Percentiles rank a stretch among this genome's conserved stretches.
These are phyloP conservation scores for Entomortierella lignicola DNA, from an alignment of 192 early-diverging fungal genomes.

Conservation along the genomic window DNA sequence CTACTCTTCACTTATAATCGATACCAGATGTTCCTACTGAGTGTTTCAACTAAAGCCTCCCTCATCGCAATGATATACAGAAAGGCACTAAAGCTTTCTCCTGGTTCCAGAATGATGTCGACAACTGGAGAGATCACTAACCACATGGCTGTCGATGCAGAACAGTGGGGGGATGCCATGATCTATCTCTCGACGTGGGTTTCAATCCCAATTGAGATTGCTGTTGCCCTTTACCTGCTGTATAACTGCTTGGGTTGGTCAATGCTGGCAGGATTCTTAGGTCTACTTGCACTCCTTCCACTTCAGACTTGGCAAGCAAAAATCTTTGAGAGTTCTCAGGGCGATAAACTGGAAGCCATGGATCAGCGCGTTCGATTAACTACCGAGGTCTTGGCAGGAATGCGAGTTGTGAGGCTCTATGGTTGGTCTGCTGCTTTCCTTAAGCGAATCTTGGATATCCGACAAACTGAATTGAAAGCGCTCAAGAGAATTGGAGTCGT, in stretches of 20 bases:
- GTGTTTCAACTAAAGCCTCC: conserved; percentile 57
- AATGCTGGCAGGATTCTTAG: conserved; percentile 32
- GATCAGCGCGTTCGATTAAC: conserved; percentile 55
- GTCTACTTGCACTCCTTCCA: conserved; percentile 25
- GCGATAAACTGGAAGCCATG: conserved; percentile 37
- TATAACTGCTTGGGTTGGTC: conserved; percentile 43
- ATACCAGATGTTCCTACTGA: conserved; percentile 61
- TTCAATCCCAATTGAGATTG: conserved; percentile 39
- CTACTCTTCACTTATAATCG: conserved; percentile 53
- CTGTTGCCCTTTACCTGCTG: conserved; percentile 34
- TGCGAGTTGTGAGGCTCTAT: conserved; percentile 55
- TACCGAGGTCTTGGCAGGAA: conserved; percentile 45
- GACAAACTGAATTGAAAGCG: conserved; percentile 30
- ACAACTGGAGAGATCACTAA: conserved; percentile 50
- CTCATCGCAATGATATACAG: conserved; percentile 68
- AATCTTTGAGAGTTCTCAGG: conserved; percentile 20
- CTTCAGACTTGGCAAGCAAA: conserved; percentile 46
- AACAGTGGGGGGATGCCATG: conserved; percentile 24
- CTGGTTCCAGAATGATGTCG: conserved; percentile 33
- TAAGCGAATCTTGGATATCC: conserved; percentile 24
- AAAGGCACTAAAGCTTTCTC: conserved; percentile 67
- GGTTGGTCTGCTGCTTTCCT: conserved; percentile 47
- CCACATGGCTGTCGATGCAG: conserved; percentile 48
- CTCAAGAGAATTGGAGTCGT: conserved; percentile 29
- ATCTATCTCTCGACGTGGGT: conserved; percentile 21